A percentile compares a stretch with the other conserved stretches of the same genome.
These are phyloP conservation scores for Fusarium sororula DNA, from an alignment of 2,329 filamentous ascomycete genomes.

Conservation along the genomic window DNA sequence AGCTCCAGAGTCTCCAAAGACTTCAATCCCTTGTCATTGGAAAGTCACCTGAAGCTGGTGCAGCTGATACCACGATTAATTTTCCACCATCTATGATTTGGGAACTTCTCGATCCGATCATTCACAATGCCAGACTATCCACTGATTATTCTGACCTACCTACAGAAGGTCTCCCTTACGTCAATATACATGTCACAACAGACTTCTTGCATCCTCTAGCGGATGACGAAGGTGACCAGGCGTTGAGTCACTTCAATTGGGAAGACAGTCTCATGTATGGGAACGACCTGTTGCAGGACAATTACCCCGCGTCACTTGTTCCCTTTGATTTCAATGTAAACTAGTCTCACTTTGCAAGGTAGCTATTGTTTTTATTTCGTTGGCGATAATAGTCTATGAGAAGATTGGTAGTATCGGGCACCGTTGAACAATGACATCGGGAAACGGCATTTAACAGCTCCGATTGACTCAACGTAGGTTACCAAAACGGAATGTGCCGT, in stretches of 20 bases:
- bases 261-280: neutral
- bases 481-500: neutral
- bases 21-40: neutral
- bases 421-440: neutral
- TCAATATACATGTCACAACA: constrained; percentile 14
- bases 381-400: neutral
- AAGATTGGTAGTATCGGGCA: neutral
- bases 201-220: constrained; percentile 14
- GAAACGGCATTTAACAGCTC: neutral
- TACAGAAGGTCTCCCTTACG: neutral
- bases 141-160: rapidly evolving
- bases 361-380: neutral
- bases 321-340: constrained; percentile 5
- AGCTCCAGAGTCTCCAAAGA: neutral
- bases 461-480: too few relatives aligned
- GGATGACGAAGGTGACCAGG: neutral
- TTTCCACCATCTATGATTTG: constrained; percentile 15
- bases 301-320: neutral
- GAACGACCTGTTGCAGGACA: neutral
- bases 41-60: neutral
- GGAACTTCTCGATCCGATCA: constrained; percentile 5
- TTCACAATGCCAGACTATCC: neutral
- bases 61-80: neutral
- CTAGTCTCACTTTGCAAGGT: neutral
- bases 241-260: neutral